Base-by-base conservation (phyloP, 306 rosid genomes). In the Cicer judaicum region DNA sequence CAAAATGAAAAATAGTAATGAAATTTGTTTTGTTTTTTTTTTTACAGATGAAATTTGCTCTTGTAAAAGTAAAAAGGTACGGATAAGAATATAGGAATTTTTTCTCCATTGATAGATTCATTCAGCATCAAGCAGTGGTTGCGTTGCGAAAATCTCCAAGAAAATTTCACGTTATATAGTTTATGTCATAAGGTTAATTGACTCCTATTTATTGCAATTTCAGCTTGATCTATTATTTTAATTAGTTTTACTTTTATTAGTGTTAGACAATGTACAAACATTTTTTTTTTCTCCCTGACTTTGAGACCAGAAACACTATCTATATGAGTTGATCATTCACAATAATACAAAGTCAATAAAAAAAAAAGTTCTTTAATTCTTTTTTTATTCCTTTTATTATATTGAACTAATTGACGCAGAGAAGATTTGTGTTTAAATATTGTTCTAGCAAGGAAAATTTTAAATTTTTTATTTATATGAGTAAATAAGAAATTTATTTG, bases 401-500 rank as follows among this genome's bases (percentile, higher is more conserved):
- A 10, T 10, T 54, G 19, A 54, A 18, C 1, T 10, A 16, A 57
- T 57, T 29, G 5, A 29, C 2, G 14, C 3, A 47, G 12, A 65
- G 40, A 68, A 44, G 70, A 56, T 68, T 47, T 34, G 12, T 67
- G 42, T 24, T 74, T 47, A 47, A 36, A 24, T 53, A 24, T 59
- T 42, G 29, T 29, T 60, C 12, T 42, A 5, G 21, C 11, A 40
- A 60, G 44, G 39, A 67, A 80, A 16, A 10, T 46, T 59, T 21
- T 19, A 14, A 49, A 50, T 36, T 14, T 70, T 39, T 54, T 44
- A 64, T 79, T 40, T 40, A 29, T 48, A 15, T 50, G 24, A 50
- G 62, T 48, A 59, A 56, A 71, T 64, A 39, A n/a, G 24, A 65
- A 71, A 76, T 40, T 15, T 38, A 43, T 10, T 54, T 19, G 13